Conservation (phyloP, 2,329 filamentous ascomycete genomes). For the Fusarium lyarnte region DNA sequence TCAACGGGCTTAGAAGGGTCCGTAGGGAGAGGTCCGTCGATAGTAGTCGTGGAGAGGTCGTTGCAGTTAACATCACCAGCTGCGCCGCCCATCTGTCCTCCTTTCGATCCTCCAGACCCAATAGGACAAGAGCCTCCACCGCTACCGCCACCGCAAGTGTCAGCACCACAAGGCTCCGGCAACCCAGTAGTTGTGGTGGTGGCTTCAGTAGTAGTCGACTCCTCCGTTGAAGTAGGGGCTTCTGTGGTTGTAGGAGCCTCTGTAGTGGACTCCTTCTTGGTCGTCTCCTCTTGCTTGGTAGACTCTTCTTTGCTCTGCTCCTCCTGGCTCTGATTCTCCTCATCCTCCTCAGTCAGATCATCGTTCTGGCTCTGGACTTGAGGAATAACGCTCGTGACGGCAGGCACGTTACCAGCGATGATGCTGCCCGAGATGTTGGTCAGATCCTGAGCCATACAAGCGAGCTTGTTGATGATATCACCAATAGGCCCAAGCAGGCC, state of each 20-base stretch:
- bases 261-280: slow-evolving; percentile 2
- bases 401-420: slow-evolving; percentile 15
- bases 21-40: slow-evolving; percentile 14
- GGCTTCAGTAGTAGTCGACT: slow-evolving; percentile 23
- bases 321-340: slow-evolving; percentile 4
- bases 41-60: slow-evolving; percentile 17
- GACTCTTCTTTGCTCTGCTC: slow-evolving; percentile 24
- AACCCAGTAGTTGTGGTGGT: slow-evolving; percentile 5
- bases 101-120: slow-evolving; percentile 6
- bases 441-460: slow-evolving; percentile 25
- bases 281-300: slow-evolving; percentile 7
- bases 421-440: slow-evolving; percentile 10
- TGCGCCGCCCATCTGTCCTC: slow-evolving; percentile 1
- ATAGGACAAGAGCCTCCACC: slow-evolving; percentile 20
- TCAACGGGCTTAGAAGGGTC: not conserved
- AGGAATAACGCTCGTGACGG: slow-evolving; percentile 2
- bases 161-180: slow-evolving; percentile 14
- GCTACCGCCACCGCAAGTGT: slow-evolving; percentile 11
- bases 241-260: not conserved
- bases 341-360: slow-evolving; percentile 18
- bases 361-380: slow-evolving; percentile 11
- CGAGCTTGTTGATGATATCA: slow-evolving; percentile 25
- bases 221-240: not conserved
- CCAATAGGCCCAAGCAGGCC: slow-evolving; percentile 21
- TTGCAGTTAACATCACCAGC: slow-evolving; percentile 3